These are phyloP conservation scores for Galerina sulciceps DNA, from an alignment of 768 basidiomycete species.

Conservation along the genomic window DNA sequence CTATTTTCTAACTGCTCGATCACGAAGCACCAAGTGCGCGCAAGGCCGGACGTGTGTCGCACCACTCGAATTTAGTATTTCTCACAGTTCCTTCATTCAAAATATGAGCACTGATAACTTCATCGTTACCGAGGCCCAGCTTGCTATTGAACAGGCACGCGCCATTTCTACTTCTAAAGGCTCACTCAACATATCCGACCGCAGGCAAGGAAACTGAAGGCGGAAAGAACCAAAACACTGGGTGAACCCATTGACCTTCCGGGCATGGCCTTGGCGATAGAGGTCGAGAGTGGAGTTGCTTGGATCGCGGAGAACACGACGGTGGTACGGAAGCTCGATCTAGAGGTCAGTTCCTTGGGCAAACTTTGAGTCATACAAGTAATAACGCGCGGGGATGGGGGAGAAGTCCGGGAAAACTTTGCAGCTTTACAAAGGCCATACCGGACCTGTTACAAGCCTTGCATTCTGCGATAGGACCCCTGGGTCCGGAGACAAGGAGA, in stretches of 20 bases:
- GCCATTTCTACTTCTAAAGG: neutral
- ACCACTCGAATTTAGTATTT: neutral
- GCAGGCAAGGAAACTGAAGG: slow-evolving; percentile 75
- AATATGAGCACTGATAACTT: slow-evolving; percentile 48
- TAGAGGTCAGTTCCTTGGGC: slow-evolving; percentile 59
- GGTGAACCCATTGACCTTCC: slow-evolving; percentile 81
- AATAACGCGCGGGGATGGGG: neutral
- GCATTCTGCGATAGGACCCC: slow-evolving; percentile 58
- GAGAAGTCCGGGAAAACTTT: slow-evolving; percentile 78
- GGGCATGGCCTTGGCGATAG: slow-evolving; percentile 76
- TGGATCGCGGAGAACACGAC: slow-evolving; percentile 92
- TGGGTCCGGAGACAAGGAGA: slow-evolving; percentile 44
- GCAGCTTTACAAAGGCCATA: slow-evolving; percentile 81
- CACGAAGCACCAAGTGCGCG: too few species aligned
- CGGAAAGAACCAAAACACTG: slow-evolving; percentile 67
- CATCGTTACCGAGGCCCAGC: slow-evolving; percentile 74
- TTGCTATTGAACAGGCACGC: slow-evolving; percentile 62
- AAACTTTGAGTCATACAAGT: too few species aligned
- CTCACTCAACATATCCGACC: slow-evolving; percentile 3
- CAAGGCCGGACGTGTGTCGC: too few species aligned
- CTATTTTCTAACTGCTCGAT: too few species aligned
- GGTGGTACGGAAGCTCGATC: slow-evolving; percentile 70
- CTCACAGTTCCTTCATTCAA: neutral
- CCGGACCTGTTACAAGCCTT: slow-evolving; percentile 86
- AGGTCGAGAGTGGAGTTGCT: slow-evolving; percentile 64